Evolutionary conservation across 106 monocot species (phyloP).

Genomic region (Allium fistulosum): DNA sequence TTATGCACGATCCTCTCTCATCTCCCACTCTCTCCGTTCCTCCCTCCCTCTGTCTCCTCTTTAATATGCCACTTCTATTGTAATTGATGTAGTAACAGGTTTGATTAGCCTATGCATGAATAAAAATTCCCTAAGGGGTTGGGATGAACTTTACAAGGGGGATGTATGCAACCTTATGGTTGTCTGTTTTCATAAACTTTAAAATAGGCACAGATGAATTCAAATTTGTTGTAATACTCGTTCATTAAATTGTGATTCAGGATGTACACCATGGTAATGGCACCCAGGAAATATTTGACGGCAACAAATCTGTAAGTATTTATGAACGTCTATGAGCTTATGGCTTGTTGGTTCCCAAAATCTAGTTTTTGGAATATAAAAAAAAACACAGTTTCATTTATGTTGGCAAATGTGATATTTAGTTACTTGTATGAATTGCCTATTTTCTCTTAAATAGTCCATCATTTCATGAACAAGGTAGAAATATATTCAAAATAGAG

Average conservation of each 20-base stretch:
- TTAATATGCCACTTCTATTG: too few species aligned
- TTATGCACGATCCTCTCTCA: too few species aligned
- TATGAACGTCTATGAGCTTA: background rate
- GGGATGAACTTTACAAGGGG: too few species aligned
- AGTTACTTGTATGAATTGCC: too few species aligned
- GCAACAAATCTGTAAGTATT: constrained; percentile 72
- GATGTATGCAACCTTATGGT: background rate
- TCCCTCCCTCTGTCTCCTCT: too few species aligned
- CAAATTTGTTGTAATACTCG: background rate
- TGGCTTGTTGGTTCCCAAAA: background rate
- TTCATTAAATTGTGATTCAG: constrained; percentile 33
- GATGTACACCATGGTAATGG: constrained; percentile 99
- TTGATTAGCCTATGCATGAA: too few species aligned
- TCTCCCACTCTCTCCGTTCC: too few species aligned
- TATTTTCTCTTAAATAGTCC: too few species aligned
- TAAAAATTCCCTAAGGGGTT: too few species aligned
- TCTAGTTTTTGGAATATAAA: background rate
- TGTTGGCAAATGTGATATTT: background rate
- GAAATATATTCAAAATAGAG: too few species aligned
- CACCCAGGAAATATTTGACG: constrained; percentile 96
- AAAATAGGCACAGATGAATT: background rate
- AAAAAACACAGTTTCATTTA: background rate
- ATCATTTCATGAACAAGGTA: too few species aligned
- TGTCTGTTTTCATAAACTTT: background rate
- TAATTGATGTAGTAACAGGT: too few species aligned